These are phyloP conservation scores for Allium fistulosum DNA, from an alignment of 106 monocot genomes.

Conservation along the genomic window DNA sequence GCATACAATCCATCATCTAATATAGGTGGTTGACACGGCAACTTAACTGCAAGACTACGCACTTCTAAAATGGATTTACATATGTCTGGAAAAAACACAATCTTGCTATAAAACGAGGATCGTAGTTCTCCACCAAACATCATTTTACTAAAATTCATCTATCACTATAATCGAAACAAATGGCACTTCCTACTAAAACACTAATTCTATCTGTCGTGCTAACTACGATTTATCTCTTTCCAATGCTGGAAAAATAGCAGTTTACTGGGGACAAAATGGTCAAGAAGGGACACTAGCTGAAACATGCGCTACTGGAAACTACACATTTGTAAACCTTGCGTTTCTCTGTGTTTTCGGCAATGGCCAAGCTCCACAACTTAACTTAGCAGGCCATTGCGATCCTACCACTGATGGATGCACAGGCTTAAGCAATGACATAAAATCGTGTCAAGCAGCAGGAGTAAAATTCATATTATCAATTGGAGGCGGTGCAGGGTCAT, in stretches of 20 bases:
- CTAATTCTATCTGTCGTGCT: neutral
- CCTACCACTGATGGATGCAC: constrained; percentile 9
- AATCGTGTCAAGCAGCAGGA: constrained; percentile 13
- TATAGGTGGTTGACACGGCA: neutral
- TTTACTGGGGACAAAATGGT: constrained; percentile 55
- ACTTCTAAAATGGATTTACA: no score
- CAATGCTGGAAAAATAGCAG: constrained; percentile 19
- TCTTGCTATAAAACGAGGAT: neutral
- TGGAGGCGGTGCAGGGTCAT: constrained; percentile 12
- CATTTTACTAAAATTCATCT: neutral
- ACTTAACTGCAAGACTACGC: neutral
- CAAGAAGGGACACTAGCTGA: constrained; percentile 30
- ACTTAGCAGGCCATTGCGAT: constrained; percentile 17
- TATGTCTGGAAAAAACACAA: no score
- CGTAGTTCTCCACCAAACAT: neutral
- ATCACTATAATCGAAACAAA: neutral
- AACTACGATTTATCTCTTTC: neutral
- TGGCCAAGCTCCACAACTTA: constrained; percentile 10
- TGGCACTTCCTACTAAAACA: neutral
- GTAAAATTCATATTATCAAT: constrained; percentile 24
- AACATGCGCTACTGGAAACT: constrained; percentile 34
- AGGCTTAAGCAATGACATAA: constrained; percentile 13
- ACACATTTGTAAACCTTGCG: constrained; percentile 13
- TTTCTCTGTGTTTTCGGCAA: constrained; percentile 17
- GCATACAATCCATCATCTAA: no score